These are phyloP conservation scores for Xylaria grammica DNA, from an alignment of 495 filamentous ascomycete species.

Conservation along the genomic window DNA sequence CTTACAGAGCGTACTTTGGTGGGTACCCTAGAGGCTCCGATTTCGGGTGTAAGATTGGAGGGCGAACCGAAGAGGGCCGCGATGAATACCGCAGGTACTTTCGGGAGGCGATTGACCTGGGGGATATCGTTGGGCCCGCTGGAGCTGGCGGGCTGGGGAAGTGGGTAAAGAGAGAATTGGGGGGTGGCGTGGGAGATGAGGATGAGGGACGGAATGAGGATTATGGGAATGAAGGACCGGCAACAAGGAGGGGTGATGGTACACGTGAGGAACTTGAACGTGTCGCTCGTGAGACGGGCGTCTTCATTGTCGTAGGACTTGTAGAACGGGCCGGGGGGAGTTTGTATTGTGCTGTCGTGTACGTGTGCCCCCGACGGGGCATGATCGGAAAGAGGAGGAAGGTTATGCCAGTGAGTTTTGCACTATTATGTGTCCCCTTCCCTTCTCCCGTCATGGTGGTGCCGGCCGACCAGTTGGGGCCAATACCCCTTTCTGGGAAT, in stretches of 20 bases:
- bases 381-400: conserved; percentile 87
- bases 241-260: conserved; percentile 74
- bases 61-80: conserved; percentile 68
- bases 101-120: conserved; percentile 77
- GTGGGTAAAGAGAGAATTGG: conserved; percentile 71
- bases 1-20: conserved; percentile 72
- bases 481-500: not conserved
- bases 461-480: not conserved
- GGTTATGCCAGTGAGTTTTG: conserved; percentile 74
- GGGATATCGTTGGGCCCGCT: conserved; percentile 71
- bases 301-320: conserved; percentile 79
- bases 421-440: conserved; percentile 9
- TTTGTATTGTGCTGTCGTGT: conserved; percentile 83
- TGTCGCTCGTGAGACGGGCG: conserved; percentile 72
- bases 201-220: conserved; percentile 57
- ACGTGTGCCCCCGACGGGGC: conserved; percentile 76
- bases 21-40: conserved; percentile 86
- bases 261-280: conserved; percentile 80
- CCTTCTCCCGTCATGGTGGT: not conserved
- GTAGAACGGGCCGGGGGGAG: conserved; percentile 82
- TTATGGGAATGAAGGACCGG: conserved; percentile 60
- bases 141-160: conserved; percentile 68
- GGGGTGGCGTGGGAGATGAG: conserved; percentile 62
- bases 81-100: conserved; percentile 89
- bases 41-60: conserved; percentile 78